A percentile compares a stretch with the other conserved stretches of the same genome.
Evolutionary conservation across 2,329 filamentous ascomycete species (phyloP).

Genomic region (Pestalotiopsis sp.): DNA sequence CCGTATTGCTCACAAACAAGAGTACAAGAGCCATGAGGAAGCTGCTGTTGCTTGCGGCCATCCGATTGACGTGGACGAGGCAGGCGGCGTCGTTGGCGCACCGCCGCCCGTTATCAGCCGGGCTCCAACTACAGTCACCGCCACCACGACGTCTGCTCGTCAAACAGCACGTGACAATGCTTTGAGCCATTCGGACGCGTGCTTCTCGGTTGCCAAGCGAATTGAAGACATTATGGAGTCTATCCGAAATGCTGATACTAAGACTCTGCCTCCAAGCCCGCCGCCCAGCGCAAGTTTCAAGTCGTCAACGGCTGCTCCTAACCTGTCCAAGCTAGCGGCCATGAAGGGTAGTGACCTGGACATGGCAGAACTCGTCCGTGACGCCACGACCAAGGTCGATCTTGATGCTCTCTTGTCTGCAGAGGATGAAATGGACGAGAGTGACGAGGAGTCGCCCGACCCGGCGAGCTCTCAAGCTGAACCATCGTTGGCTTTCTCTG

Average conservation of each 20-base stretch:
- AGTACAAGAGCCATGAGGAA: conserved; percentile 95
- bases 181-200: conserved; percentile 55
- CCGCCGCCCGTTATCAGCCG: conserved; percentile 27
- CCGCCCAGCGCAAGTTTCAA: conserved; percentile 43
- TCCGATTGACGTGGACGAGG: conserved; percentile 72
- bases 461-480: conserved; percentile 41
- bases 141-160: conserved; percentile 59
- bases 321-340: conserved; percentile 68
- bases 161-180: conserved; percentile 62
- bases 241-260: conserved; percentile 50
- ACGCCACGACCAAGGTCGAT: conserved; percentile 58
- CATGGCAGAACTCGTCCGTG: conserved; percentile 58
- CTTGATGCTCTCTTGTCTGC: conserved; percentile 51
- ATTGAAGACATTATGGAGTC: conserved; percentile 57
- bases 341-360: conserved; percentile 64
- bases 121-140: conserved; percentile 39
- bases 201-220: conserved; percentile 49
- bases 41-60: conserved; percentile 88
- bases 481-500: conserved; percentile 31
- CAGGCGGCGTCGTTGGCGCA: conserved; percentile 48
- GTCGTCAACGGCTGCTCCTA: conserved; percentile 61
- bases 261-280: conserved; percentile 24
- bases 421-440: conserved; percentile 58
- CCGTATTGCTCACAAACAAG: conserved; percentile 89
- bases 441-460: conserved; percentile 45